A percentile compares a stretch with the other conserved stretches of the same genome.
phyloP scores from a whole-genome alignment of 345 rosid species.

The Syzygium aqueum region DNA sequence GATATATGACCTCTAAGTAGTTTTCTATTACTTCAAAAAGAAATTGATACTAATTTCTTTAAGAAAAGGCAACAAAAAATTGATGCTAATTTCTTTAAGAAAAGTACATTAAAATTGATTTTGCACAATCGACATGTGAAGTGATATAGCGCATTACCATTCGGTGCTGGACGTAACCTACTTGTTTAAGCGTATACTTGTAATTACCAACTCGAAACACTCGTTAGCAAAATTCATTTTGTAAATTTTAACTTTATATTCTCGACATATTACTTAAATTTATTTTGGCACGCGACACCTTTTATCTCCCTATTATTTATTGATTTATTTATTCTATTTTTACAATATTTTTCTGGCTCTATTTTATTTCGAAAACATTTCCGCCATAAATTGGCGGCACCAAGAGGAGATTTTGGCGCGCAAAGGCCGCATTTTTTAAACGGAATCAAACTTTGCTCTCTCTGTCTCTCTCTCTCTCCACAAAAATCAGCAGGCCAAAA shows the following conservation, averaged over 20 bases:
- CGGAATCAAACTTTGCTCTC: neutral
- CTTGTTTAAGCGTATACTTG: accelerated
- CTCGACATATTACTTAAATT: neutral
- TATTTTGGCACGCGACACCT: neutral
- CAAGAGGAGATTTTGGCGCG: neutral
- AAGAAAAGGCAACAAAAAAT: no score
- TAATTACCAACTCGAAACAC: accelerated
- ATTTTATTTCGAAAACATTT: neutral
- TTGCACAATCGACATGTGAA: accelerated
- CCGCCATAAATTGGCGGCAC: neutral
- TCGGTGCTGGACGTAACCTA: accelerated
- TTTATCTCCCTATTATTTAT: neutral
- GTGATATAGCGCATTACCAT: neutral
- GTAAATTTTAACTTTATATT: neutral
- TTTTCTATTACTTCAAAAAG: neutral
- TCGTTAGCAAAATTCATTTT: neutral
- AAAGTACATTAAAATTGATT: neutral
- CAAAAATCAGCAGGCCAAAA: neutral
- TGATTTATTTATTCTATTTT: neutral
- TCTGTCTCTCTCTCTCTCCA: neutral
- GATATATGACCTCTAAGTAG: no score
- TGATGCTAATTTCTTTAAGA: neutral
- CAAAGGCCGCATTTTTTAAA: neutral
- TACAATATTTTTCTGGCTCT: neutral
- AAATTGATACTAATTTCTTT: neutral